These are phyloP conservation scores for Torulaspora indica DNA, from an alignment of 805 yeast species.

Conservation along the genomic window DNA sequence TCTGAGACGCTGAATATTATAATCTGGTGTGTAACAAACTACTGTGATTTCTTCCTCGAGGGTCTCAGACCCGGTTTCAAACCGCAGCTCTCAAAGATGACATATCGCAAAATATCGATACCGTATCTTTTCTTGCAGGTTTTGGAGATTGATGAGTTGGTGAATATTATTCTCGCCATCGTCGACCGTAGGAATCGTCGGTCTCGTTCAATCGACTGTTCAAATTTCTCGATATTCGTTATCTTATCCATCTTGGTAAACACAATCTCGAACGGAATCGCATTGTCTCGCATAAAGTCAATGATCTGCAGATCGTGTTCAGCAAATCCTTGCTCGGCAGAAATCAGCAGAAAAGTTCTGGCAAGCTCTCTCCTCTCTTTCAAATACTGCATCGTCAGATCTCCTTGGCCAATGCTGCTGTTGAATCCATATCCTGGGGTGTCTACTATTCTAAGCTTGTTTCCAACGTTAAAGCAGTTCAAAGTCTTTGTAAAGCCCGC, in stretches of 20 bases:
- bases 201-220: slow-evolving; percentile 38
- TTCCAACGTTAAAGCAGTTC: slow-evolving; percentile 66
- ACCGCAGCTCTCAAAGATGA: slow-evolving; percentile 53
- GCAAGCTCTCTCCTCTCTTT: slow-evolving; percentile 48
- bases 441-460: slow-evolving; percentile 64
- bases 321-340: slow-evolving; percentile 55
- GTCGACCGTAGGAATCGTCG: slow-evolving; percentile 41
- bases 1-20: not conserved
- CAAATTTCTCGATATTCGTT: slow-evolving; percentile 36
- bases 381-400: slow-evolving; percentile 59
- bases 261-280: slow-evolving; percentile 66
- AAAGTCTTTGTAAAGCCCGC: slow-evolving; percentile 59
- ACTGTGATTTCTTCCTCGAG: slow-evolving; percentile 22
- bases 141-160: slow-evolving; percentile 44
- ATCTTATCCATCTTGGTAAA: slow-evolving; percentile 73
- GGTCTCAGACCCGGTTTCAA: slow-evolving; percentile 17
- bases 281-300: slow-evolving; percentile 46
- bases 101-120: slow-evolving; percentile 46
- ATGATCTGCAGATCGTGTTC: slow-evolving; percentile 53
- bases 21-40: not conserved
- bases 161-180: slow-evolving; percentile 45
- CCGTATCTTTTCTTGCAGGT: slow-evolving; percentile 45
- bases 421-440: slow-evolving; percentile 87
- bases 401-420: slow-evolving; percentile 65
- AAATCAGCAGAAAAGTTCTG: slow-evolving; percentile 57